These are phyloP conservation scores for Cordyceps cicadae DNA, from an alignment of 2,329 filamentous ascomycete species.

Conservation along the genomic window DNA sequence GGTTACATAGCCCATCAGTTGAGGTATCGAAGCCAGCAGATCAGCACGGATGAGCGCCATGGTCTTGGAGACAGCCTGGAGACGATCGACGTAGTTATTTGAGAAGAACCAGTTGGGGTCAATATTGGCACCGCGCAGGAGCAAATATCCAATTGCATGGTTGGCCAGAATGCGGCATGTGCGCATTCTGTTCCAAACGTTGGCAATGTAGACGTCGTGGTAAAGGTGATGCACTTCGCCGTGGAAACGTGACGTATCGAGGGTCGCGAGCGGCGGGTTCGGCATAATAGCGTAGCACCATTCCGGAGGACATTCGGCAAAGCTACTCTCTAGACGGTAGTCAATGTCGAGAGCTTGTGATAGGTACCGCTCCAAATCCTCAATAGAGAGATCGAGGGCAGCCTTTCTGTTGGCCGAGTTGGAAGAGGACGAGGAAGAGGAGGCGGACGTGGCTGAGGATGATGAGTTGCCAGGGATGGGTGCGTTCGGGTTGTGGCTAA, in stretches of 20 bases:
- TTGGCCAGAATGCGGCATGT: constrained; percentile 11
- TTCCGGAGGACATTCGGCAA: constrained; percentile 6
- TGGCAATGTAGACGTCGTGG: constrained; percentile 11
- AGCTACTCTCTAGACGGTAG: constrained; percentile 11
- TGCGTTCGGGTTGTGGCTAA: not conserved
- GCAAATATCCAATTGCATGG: constrained; percentile 8
- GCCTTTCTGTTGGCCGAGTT: not conserved
- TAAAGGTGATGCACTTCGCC: constrained; percentile 9
- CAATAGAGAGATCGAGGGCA: not conserved
- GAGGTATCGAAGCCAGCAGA: constrained; percentile 8
- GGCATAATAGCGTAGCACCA: constrained; percentile 10
- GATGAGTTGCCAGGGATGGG: not conserved
- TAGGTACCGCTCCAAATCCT: constrained; percentile 10
- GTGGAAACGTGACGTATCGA: constrained; percentile 3
- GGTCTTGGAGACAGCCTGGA: constrained; percentile 10
- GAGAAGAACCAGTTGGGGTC: constrained; percentile 13
- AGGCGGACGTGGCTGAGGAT: not conserved
- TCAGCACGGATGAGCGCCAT: constrained; percentile 8
- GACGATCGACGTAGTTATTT: constrained; percentile 11
- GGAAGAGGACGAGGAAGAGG: not conserved
- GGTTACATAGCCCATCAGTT: constrained; percentile 11
- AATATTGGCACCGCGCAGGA: constrained; percentile 10
- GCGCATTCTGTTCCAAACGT: constrained; percentile 12
- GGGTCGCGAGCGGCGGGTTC: not conserved
- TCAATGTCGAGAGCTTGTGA: constrained; percentile 11